Evolutionary conservation across 2,329 filamentous ascomycete species (phyloP).

Genomic region (Sphaerostilbella broomeana): DNA sequence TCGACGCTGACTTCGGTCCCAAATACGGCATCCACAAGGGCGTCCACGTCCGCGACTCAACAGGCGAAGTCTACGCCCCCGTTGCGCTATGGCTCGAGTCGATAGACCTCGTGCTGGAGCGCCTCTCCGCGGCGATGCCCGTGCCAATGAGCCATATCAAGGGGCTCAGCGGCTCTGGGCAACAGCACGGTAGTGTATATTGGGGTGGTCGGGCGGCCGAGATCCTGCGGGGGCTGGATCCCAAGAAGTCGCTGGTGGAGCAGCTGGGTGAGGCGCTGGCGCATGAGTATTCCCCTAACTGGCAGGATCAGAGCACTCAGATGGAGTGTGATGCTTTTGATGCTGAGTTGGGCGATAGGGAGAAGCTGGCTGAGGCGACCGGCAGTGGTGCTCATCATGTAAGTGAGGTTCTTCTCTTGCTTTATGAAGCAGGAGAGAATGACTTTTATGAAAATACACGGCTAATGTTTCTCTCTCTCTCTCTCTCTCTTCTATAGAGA

Average conservation of each 20-base stretch:
- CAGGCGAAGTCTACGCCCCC: slow-evolving; percentile 87
- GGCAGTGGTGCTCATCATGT: slow-evolving; percentile 94
- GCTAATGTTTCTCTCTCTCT: background rate
- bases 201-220: slow-evolving; percentile 68
- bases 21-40: slow-evolving; percentile 82
- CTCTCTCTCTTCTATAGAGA: no score
- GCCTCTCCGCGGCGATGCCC: slow-evolving; percentile 59
- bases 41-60: slow-evolving; percentile 71
- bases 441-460: slow-evolving; percentile 3
- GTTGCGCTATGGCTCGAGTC: slow-evolving; percentile 94
- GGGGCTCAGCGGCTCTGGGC: slow-evolving; percentile 84
- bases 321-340: slow-evolving; percentile 87
- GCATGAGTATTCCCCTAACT: slow-evolving; percentile 86
- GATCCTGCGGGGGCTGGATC: slow-evolving; percentile 55
- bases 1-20: slow-evolving; percentile 71
- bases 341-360: slow-evolving; percentile 55
- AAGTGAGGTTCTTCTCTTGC: no score
- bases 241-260: slow-evolving; percentile 56
- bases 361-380: slow-evolving; percentile 68
- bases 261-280: slow-evolving; percentile 71
- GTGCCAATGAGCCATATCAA: slow-evolving; percentile 64
- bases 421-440: no score
- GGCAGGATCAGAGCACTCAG: slow-evolving; percentile 96
- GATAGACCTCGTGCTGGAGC: slow-evolving; percentile 73
- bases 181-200: slow-evolving; percentile 97